Evolutionary conservation across 2,329 filamentous ascomycete species (phyloP).

Genomic region (Torrubiellomyces zombiae): DNA sequence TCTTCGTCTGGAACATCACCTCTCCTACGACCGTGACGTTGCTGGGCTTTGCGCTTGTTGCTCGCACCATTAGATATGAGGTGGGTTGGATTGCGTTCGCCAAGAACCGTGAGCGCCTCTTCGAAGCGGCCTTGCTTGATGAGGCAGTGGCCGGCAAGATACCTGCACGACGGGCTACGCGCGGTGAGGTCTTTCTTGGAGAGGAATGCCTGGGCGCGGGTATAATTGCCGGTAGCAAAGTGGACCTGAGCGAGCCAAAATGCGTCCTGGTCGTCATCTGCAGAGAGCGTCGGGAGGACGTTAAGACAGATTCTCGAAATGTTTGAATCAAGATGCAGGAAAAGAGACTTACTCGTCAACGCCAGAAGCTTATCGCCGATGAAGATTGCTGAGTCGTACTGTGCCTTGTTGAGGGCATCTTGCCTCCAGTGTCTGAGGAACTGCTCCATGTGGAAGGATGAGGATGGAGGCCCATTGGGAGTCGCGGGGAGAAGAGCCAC

Average conservation of each 20-base stretch:
- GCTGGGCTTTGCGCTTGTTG: slow-evolving; percentile 21
- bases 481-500: no score
- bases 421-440: slow-evolving; percentile 90
- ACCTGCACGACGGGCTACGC: slow-evolving; percentile 74
- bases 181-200: slow-evolving; percentile 66
- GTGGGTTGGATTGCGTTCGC: slow-evolving; percentile 86
- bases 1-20: slow-evolving; percentile 36
- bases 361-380: slow-evolving; percentile 94
- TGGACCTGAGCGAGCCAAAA: slow-evolving; percentile 98
- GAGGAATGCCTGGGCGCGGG: slow-evolving; percentile 73
- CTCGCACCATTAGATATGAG: slow-evolving; percentile 45
- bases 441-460: slow-evolving; percentile 58
- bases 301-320: not conserved
- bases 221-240: slow-evolving; percentile 90
- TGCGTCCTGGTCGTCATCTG: slow-evolving; percentile 84
- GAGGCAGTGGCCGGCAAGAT: slow-evolving; percentile 84
- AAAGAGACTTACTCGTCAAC: slow-evolving; percentile 58
- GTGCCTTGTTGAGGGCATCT: slow-evolving; percentile 86
- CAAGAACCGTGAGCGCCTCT: slow-evolving; percentile 71
- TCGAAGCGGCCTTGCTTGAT: slow-evolving; percentile 85
- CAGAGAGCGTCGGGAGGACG: slow-evolving; percentile 1
- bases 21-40: slow-evolving; percentile 15
- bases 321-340: not conserved
- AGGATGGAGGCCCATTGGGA: slow-evolving; percentile 2
- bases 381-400: slow-evolving; percentile 92